These are phyloP conservation scores for Colletotrichum sp. DNA, from an alignment of 2,329 filamentous ascomycete species.

Conservation along the genomic window DNA sequence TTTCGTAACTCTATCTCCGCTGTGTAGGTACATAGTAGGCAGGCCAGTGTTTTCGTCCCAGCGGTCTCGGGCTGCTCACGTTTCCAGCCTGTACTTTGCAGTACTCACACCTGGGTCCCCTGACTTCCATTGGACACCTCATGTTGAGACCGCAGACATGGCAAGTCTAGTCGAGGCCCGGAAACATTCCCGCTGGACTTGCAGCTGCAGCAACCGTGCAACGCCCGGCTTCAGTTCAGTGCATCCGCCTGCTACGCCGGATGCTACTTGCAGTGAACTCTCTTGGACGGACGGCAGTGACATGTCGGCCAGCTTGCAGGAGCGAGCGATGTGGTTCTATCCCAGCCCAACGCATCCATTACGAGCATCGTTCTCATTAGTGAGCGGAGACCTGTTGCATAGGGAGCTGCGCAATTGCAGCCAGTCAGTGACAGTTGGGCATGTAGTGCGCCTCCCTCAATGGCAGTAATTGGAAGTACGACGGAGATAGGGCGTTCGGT, in stretches of 20 bases:
- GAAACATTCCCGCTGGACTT: not conserved
- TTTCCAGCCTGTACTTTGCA: not conserved
- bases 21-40: not conserved
- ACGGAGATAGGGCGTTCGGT: slow-evolving; percentile 15
- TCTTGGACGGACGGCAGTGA: not conserved
- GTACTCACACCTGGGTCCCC: not conserved
- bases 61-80: not conserved
- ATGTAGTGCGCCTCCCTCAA: not conserved
- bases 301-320: not conserved
- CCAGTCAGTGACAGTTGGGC: not conserved
- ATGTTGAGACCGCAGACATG: not conserved
- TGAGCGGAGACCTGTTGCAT: not conserved
- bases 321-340: not conserved
- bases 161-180: slow-evolving; percentile 8
- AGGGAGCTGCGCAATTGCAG: not conserved
- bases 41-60: not conserved
- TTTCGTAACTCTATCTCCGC: not conserved
- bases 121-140: not conserved
- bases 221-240: not conserved
- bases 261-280: not conserved
- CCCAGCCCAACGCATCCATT: not conserved
- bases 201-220: not conserved
- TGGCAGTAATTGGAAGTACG: not conserved
- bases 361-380: not conserved
- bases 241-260: not conserved